phyloP scores from a whole-genome alignment of 305 asterid genomes.

The Rubia peregrina region DNA sequence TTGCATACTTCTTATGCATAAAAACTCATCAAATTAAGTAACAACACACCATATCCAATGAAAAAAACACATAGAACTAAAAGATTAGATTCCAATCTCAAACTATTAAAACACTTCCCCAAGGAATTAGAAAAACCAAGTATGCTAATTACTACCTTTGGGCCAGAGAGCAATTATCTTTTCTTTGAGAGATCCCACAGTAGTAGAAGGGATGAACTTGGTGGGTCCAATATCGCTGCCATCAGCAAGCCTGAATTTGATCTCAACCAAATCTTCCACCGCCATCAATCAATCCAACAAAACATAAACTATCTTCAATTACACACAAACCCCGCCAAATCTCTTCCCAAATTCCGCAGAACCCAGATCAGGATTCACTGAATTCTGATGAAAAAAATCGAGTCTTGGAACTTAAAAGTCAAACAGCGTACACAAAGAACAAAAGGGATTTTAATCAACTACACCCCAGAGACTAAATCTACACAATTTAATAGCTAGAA shows the following conservation, averaged over 20 bases:
- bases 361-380: conserved; percentile 19
- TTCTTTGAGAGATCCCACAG: conserved; percentile 80
- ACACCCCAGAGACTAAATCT: conserved; percentile 9
- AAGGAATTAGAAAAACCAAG: conserved; percentile 1
- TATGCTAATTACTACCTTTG: conserved; percentile 44
- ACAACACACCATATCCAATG: background rate
- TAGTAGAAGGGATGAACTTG: conserved; percentile 59
- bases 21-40: too few species aligned
- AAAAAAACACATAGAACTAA: background rate
- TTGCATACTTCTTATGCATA: background rate
- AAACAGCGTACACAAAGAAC: background rate
- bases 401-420: background rate
- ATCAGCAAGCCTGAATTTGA: conserved; percentile 94
- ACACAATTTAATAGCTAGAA: background rate
- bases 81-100: background rate
- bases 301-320: conserved; percentile 5
- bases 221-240: conserved; percentile 93
- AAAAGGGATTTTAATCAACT: conserved; percentile 4
- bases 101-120: background rate
- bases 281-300: conserved; percentile 40
- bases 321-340: background rate
- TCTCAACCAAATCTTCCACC: conserved; percentile 75
- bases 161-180: conserved; percentile 90
- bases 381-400: conserved; percentile 2
- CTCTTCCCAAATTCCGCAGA: conserved; percentile 5